Conservation (phyloP, 208 protist species). For the Balamuthia mandrillaris region DNA sequence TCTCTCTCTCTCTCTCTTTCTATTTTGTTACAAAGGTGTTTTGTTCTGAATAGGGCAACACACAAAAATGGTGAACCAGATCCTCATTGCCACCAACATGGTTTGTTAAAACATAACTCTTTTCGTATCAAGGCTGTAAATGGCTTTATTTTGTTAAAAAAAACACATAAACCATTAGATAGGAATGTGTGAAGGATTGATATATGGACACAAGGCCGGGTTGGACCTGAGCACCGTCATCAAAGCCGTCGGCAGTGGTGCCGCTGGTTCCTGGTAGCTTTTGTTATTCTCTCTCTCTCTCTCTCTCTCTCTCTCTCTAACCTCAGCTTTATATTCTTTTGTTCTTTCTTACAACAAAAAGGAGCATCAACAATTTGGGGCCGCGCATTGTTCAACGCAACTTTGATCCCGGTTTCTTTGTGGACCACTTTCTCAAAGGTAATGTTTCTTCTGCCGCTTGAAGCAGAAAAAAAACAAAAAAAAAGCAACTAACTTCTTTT, state of each 20-base stretch:
- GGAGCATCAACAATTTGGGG: constrained; percentile 84
- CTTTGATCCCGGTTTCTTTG: constrained; percentile 89
- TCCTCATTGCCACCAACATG: constrained; percentile 89
- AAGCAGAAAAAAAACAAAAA: too few relatives aligned
- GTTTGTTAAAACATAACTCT: too few relatives aligned
- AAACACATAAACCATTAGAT: too few relatives aligned
- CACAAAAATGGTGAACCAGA: constrained; percentile 93
- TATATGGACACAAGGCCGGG: constrained; percentile 86
- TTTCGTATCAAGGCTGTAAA: too few relatives aligned
- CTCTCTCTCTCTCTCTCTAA: too few relatives aligned
- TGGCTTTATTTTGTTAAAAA: too few relatives aligned
- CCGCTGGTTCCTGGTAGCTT: background rate
- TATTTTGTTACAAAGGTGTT: too few relatives aligned
- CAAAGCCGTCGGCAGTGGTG: constrained; percentile 73
- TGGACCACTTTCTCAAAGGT: constrained; percentile 90
- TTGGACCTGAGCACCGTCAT: constrained; percentile 80
- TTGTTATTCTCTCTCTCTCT: too few relatives aligned
- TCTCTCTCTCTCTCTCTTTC: too few relatives aligned
- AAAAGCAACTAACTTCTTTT: too few relatives aligned
- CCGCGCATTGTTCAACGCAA: constrained; percentile 86
- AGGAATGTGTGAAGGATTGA: constrained; percentile 87
- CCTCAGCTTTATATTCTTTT: background rate
- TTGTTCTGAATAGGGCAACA: constrained; percentile 82
- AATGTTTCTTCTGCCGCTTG: too few relatives aligned
- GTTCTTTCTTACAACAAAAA: background rate